Evolutionary conservation across 1,284 basidiomycete species (phyloP), one percentile per base, ranked within the genome.

Genomic region (Papiliotrema nemorosa): DNA sequence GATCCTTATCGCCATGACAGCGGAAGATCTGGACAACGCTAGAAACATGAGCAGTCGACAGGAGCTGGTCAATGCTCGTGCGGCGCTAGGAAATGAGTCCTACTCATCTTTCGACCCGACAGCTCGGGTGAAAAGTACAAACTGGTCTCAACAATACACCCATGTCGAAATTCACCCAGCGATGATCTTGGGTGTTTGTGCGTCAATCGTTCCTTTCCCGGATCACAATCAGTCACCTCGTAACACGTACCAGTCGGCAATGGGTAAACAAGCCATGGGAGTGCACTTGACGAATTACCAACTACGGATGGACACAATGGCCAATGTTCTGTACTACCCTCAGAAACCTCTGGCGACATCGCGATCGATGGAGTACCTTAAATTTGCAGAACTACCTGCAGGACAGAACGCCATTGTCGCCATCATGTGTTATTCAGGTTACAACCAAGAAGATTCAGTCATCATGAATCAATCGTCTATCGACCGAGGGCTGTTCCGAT

Each of bases 241-340:
- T 83, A 99, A 99, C 70, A 97, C 94, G 3, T 98, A 98, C 67
- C 93, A 97, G 77, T 94, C 91, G 43, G 96, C 94, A 49, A 98
- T 98, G 94, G 94, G 94, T 69, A 98, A 98, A 78, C 94, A 98
- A 82, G 94, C 94, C 4, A 97, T 97, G 92, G 94, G 94, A 47
- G 90, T 97, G 58, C 96, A 89, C 76, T 81, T 97, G 42, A 97
- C 94, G 31, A 98, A 98, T 76, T 97, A 94, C 80, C 83, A 94
- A 63, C 86, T 93, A 60, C 88, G 96, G 44, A 88, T 97, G 91
- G 90, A 96, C 77, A 91, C 92, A n/a, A 94, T 96, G 91, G 89
- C 91, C 59, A 96, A 97, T 70, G 93, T 97, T 58, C 80, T 94
- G 54, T 97, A 93, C 75, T 99, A 99, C 70, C 96, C 96, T 16